Evolutionary conservation across 2,329 filamentous ascomycete genomes (phyloP), one percentile per base, ranked within the genome.

Genomic region (Aureobasidium lini): DNA sequence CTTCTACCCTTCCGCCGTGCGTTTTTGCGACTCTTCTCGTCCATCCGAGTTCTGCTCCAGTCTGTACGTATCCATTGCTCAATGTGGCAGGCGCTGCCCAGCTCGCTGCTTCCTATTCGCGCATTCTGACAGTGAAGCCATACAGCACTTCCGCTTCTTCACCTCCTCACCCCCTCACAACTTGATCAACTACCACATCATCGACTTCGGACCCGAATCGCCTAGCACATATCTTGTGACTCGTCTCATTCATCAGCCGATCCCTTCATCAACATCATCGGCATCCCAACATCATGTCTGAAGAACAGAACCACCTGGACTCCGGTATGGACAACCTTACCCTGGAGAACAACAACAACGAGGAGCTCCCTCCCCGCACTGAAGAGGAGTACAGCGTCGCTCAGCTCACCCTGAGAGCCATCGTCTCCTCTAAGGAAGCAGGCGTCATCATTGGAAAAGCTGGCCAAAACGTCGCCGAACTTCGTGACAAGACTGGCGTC

Each of bases 381-480:
- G 94, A 99, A 68, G 92, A 97, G 73, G 94, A 99, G 76, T 99
- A 99, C 72, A 91, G 90, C 54, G 85, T 91, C 73, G 86, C 92
- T 56, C 89, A 95, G 76, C 82, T 99, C 69, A 99, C 94, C 63
- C 84, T 99, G 64, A 89, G 94, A 73, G 94, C 94, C 68, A 96
- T 99, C 72, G 94, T 99, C 66, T 96, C 94, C 36, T 96, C 94
- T 74, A 97, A 97, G 79, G 94, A 99, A 77, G 94, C 94, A 62
- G 94, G 94, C 71, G 91, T 99, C 69, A 97, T 99, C 75, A 99
- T 99, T 75, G 94, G 94, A 75, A 99, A 99, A 79, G 91, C 88
- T 60, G 94, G 94, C 72, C 96, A 97, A 82, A 97, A 99, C 70
- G 94, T 99, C 59, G 94, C 94, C 49, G 93, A 97, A 71, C 83